phyloP scores from a whole-genome alignment of 2,329 filamentous ascomycete genomes.

The Alternaria brassicae region DNA sequence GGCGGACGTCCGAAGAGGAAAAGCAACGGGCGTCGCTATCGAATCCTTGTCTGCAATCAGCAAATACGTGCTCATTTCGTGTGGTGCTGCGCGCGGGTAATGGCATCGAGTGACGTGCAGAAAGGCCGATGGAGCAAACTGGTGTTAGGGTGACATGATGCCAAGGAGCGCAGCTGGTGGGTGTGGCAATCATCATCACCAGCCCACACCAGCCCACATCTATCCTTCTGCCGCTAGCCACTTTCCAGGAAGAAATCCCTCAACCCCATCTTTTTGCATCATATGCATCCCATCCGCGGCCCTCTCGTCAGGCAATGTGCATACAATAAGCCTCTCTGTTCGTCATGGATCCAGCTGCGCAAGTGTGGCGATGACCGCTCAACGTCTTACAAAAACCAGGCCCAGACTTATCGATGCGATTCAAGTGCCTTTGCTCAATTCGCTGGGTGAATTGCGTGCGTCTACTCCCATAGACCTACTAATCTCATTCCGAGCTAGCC shows the following conservation, averaged over 20 bases:
- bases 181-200: constrained; percentile 22
- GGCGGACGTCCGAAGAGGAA: constrained; percentile 20
- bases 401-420: constrained; percentile 14
- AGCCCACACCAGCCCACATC: constrained; percentile 4
- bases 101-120: constrained; percentile 25
- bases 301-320: constrained; percentile 13
- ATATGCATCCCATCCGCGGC: constrained; percentile 13
- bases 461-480: constrained; percentile 1
- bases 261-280: constrained; percentile 23
- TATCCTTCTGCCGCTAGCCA: constrained; percentile 17
- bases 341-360: constrained; percentile 18
- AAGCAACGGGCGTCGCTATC: constrained; percentile 14
- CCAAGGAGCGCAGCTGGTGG: constrained; percentile 21
- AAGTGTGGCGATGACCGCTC: constrained; percentile 15
- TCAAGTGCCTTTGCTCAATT: constrained; percentile 8
- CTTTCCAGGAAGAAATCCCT: constrained; percentile 22
- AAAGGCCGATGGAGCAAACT: constrained; percentile 4
- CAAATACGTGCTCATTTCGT: constrained; percentile 15
- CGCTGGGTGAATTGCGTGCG: constrained; percentile 11
- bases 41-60: constrained; percentile 20
- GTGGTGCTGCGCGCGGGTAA: constrained; percentile 10
- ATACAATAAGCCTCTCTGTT: constrained; percentile 7
- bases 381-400: constrained; percentile 14
- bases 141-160: constrained; percentile 18
- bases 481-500: neutral